These are phyloP conservation scores for Magnusiomyces ingens DNA, from an alignment of 1,139 yeast genomes.

Conservation along the genomic window DNA sequence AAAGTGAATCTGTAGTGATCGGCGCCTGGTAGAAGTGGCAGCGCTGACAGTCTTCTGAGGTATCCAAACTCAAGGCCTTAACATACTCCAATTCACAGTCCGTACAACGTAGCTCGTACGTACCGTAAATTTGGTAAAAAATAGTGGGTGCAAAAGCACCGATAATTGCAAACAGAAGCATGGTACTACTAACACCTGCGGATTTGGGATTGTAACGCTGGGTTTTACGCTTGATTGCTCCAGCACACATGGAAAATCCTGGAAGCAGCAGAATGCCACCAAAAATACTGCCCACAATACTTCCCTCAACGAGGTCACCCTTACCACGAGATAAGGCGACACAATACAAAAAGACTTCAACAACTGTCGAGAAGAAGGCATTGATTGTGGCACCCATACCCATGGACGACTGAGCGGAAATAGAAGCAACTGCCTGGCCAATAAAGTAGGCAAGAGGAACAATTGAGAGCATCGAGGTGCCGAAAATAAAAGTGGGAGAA, in stretches of 20 bases:
- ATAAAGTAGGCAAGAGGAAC: constrained; percentile 93
- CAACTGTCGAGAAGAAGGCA: constrained; percentile 94
- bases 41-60: constrained; percentile 44
- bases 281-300: constrained; percentile 89
- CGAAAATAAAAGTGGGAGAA: constrained; percentile 53
- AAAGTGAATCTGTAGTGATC: constrained; percentile 52
- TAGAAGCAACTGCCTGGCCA: constrained; percentile 98
- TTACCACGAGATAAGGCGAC: constrained; percentile 84
- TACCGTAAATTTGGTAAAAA: constrained; percentile 84
- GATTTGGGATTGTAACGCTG: constrained; percentile 93
- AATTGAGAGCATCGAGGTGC: constrained; percentile 72
- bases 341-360: constrained; percentile 85
- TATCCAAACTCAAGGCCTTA: constrained; percentile 7
- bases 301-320: constrained; percentile 90
- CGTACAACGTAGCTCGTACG: constrained; percentile 69
- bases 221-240: constrained; percentile 84
- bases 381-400: constrained; percentile 99
- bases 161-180: constrained; percentile 84
- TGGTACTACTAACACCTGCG: constrained; percentile 95
- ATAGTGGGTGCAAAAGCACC: constrained; percentile 93
- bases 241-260: constrained; percentile 95
- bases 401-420: constrained; percentile 97
- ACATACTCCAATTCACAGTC: constrained; percentile 34
- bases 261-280: constrained; percentile 91
- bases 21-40: constrained; percentile 82